Evolutionary conservation across 2,329 filamentous ascomycete species (phyloP).

Genomic region (Eurotiales sp.): DNA sequence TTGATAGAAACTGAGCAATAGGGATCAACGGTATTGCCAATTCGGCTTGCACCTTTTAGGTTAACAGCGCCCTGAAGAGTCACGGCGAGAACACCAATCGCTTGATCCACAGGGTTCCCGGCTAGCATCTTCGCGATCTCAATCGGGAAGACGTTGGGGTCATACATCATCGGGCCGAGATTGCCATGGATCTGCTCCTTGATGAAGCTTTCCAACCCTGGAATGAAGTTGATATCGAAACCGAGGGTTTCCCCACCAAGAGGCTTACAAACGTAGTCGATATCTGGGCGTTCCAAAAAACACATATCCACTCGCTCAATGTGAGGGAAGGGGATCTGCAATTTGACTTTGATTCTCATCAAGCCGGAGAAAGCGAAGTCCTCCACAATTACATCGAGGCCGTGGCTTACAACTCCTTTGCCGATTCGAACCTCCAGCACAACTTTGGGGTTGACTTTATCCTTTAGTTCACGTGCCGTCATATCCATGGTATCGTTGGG

Average conservation of each 20-base stretch:
- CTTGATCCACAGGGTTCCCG: constrained; percentile 89
- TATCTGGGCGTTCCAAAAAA: constrained; percentile 81
- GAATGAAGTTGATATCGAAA: constrained; percentile 99
- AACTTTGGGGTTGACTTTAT: constrained; percentile 95
- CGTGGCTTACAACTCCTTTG: constrained; percentile 95
- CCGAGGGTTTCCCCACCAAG: constrained; percentile 92
- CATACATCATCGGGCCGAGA: constrained; percentile 95
- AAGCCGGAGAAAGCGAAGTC: constrained; percentile 94
- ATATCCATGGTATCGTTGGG: constrained; percentile 91
- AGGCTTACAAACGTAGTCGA: constrained; percentile 98
- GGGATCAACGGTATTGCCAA: constrained; percentile 86
- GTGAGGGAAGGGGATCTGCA: constrained; percentile 93
- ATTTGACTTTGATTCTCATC: constrained; percentile 96
- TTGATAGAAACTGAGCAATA: constrained; percentile 85
- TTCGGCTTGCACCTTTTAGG: constrained; percentile 92
- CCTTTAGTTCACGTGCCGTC: constrained; percentile 83
- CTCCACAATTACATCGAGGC: constrained; percentile 94
- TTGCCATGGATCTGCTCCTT: constrained; percentile 94
- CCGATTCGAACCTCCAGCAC: constrained; percentile 92
- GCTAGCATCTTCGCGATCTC: constrained; percentile 98
- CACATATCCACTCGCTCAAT: constrained; percentile 93
- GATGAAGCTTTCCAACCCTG: constrained; percentile 89
- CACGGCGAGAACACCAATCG: constrained; percentile 87
- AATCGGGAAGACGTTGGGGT: constrained; percentile 94
- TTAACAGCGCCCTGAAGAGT: constrained; percentile 88